Percentiles rank a stretch among this genome's conserved stretches.
Evolutionary conservation across 2,329 filamentous ascomycete genomes (phyloP).

Genomic region (Verticillium klebahnii): DNA sequence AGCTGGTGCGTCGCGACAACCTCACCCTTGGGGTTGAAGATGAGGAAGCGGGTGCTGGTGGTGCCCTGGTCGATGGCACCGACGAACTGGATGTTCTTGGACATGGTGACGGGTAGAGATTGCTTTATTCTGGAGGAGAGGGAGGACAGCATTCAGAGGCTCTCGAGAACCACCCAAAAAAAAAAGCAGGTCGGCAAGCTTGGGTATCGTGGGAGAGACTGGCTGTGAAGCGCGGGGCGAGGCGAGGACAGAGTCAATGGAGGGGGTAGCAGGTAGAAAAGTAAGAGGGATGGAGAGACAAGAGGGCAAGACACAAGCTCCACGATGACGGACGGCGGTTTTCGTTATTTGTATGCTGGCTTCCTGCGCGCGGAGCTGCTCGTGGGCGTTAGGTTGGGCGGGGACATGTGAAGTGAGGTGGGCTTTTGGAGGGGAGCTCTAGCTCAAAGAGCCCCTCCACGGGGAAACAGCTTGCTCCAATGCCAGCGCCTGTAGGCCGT

Average conservation of each 20-base stretch:
- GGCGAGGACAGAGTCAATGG: slow-evolving; percentile 1
- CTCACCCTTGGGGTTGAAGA: slow-evolving; percentile 67
- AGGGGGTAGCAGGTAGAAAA: slow-evolving; percentile 2
- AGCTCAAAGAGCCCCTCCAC: neutral
- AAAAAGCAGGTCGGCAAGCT: neutral
- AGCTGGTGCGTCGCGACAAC: slow-evolving; percentile 70
- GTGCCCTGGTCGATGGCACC: slow-evolving; percentile 79
- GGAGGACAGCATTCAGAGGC: slow-evolving; percentile 17
- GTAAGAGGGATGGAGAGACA: neutral
- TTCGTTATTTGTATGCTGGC: slow-evolving; percentile 12
- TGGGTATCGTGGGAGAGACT: slow-evolving; percentile 5
- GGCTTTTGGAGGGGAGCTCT: neutral
- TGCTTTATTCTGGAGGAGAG: slow-evolving; percentile 7
- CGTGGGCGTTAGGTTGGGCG: slow-evolving; percentile 4
- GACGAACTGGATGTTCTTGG: slow-evolving; percentile 47
- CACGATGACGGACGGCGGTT: slow-evolving; percentile 7
- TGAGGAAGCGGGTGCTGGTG: slow-evolving; percentile 72
- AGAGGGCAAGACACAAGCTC: slow-evolving; percentile 3
- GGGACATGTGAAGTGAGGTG: slow-evolving; percentile 3
- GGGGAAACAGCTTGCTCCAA: slow-evolving; percentile 7
- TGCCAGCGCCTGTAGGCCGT: neutral
- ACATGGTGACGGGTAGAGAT: slow-evolving; percentile 3
- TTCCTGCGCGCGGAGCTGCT: neutral
- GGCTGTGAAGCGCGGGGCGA: slow-evolving; percentile 1
- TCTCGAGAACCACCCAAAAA: neutral